Conservation (phyloP, 345 rosid genomes). For the Geranium rotundifolium region DNA sequence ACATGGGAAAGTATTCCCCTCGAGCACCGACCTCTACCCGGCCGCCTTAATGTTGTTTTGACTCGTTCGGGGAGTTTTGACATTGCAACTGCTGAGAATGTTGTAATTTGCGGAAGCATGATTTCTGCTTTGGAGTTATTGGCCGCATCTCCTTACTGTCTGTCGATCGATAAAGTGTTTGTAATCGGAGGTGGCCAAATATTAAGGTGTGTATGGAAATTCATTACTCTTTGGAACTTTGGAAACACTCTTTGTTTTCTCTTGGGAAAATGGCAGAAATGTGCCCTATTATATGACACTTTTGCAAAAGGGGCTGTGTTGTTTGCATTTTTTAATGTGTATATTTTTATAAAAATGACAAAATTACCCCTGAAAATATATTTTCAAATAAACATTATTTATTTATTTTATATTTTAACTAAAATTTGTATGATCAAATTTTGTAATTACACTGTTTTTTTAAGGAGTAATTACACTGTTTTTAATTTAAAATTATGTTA, state of each 20-base stretch:
- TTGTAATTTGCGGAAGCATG: conserved; percentile 38
- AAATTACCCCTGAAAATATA: too few species aligned
- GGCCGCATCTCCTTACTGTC: conserved; percentile 33
- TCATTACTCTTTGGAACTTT: background rate
- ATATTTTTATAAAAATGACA: too few species aligned
- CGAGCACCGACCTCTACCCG: conserved; percentile 48
- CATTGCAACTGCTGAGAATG: conserved; percentile 40
- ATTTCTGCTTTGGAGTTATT: conserved; percentile 53
- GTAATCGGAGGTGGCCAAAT: conserved; percentile 73
- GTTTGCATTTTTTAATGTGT: too few species aligned
- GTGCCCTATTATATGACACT: too few species aligned
- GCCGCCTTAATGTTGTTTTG: conserved; percentile 66
- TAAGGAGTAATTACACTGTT: too few species aligned
- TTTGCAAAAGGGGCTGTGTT: too few species aligned
- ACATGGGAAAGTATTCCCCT: conserved; percentile 70
- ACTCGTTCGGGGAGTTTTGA: conserved; percentile 37
- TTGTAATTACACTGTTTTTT: too few species aligned
- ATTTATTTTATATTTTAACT: too few species aligned
- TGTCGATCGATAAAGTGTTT: conserved; percentile 57
- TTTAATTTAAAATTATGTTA: too few species aligned
- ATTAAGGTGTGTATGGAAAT: conserved; percentile 30
- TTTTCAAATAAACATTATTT: too few species aligned
- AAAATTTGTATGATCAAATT: too few species aligned
- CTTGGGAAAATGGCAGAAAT: too few species aligned
- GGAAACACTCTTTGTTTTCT: background rate